Conservation (phyloP, 305 asterid genomes). For the Solanum hybrid region DNA sequence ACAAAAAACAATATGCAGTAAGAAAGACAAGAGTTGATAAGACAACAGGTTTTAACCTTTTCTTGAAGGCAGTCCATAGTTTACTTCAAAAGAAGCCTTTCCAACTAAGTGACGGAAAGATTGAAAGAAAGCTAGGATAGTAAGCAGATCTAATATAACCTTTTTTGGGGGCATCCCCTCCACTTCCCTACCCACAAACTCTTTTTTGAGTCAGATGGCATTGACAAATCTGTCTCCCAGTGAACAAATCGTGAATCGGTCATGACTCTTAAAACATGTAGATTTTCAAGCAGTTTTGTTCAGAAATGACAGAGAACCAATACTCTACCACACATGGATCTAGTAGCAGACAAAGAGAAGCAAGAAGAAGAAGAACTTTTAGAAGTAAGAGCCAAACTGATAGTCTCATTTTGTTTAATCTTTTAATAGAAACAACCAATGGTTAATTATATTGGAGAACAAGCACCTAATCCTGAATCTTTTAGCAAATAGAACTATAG, state of each 20-base stretch:
- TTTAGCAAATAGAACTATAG: neutral
- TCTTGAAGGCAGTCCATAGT: neutral
- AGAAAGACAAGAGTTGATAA: neutral
- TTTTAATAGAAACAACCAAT: neutral
- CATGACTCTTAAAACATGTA: neutral
- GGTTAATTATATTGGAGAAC: neutral
- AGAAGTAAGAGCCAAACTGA: neutral
- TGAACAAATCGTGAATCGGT: neutral
- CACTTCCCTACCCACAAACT: neutral
- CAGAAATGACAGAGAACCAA: neutral
- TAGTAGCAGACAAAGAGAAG: neutral
- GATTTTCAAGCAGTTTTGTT: neutral
- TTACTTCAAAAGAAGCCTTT: neutral
- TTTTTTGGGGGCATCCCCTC: neutral
- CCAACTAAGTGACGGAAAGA: neutral
- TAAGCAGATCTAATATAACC: neutral
- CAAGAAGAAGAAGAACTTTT: neutral
- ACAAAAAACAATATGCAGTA: neutral
- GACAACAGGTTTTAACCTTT: neutral
- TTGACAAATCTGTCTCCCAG: neutral
- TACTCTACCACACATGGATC: neutral
- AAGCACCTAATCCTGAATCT: neutral
- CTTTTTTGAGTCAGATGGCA: neutral
- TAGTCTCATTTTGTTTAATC: neutral
- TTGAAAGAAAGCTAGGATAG: neutral